These are phyloP conservation scores for Myrmaecium sp. DNA, from an alignment of 2,329 filamentous ascomycete species.

Conservation along the genomic window DNA sequence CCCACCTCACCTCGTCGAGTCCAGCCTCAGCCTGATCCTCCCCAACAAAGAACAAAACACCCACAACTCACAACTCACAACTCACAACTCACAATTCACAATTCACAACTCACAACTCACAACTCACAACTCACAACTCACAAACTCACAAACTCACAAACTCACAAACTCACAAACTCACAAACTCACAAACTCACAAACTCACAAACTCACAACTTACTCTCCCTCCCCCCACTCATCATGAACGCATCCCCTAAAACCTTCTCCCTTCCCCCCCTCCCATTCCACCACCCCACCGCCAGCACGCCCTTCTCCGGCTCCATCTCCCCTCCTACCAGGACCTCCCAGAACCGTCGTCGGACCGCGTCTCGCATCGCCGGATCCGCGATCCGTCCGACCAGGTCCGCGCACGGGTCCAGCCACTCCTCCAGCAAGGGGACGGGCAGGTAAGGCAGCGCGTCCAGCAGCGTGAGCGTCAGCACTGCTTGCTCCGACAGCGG, in stretches of 20 bases:
- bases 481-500: constrained; percentile 62
- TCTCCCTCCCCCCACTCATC: constrained; percentile 30
- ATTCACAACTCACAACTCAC: too few relatives aligned
- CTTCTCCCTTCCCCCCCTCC: constrained; percentile 40
- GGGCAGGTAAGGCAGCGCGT: constrained; percentile 59
- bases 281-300: constrained; percentile 76
- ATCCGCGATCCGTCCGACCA: constrained; percentile 49
- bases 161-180: too few relatives aligned
- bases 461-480: constrained; percentile 59
- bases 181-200: too few relatives aligned
- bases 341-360: constrained; percentile 60
- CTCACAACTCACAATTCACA: too few relatives aligned
- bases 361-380: constrained; percentile 44
- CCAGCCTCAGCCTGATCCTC: too few relatives aligned
- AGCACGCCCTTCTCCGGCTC: constrained; percentile 68
- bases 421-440: constrained; percentile 60
- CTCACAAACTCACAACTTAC: constrained; percentile 28
- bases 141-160: too few relatives aligned
- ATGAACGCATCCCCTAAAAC: constrained; percentile 36
- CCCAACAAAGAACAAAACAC: too few relatives aligned
- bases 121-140: too few relatives aligned
- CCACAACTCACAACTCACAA: too few relatives aligned
- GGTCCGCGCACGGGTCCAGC: constrained; percentile 53
- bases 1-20: too few relatives aligned
- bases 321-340: constrained; percentile 67